Conservation (phyloP, 2,329 filamentous ascomycete species). For the Camillea tinctor region DNA sequence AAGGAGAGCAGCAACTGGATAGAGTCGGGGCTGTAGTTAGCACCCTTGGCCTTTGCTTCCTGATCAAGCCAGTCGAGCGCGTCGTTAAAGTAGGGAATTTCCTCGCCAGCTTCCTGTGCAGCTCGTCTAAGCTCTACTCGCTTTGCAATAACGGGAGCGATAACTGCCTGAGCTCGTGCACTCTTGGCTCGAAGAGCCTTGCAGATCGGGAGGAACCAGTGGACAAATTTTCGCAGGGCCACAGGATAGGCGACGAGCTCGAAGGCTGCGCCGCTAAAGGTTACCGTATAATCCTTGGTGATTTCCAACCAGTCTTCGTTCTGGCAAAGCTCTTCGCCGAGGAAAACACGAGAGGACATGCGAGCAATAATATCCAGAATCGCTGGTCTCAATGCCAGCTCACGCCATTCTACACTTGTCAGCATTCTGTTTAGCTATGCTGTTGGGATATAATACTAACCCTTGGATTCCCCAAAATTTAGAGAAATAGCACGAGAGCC, state of each 20-base stretch:
- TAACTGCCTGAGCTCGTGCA: constrained; percentile 24
- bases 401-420: constrained; percentile 37
- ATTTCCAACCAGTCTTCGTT: constrained; percentile 43
- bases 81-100: constrained; percentile 29
- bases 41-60: constrained; percentile 26
- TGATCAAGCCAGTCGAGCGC: constrained; percentile 40
- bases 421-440: not conserved
- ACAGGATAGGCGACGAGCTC: constrained; percentile 38
- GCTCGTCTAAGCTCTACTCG: constrained; percentile 15
- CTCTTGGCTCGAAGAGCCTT: constrained; percentile 30
- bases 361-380: constrained; percentile 41
- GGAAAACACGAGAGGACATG: constrained; percentile 45
- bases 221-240: constrained; percentile 37
- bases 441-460: constrained; percentile 4
- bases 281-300: constrained; percentile 37
- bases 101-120: constrained; percentile 12
- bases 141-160: constrained; percentile 21
- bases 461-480: constrained; percentile 12
- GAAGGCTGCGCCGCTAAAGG: constrained; percentile 30
- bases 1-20: constrained; percentile 31
- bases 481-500: constrained; percentile 4
- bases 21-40: constrained; percentile 25
- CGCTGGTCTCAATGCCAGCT: constrained; percentile 30
- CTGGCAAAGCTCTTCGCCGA: constrained; percentile 42
- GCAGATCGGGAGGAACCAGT: constrained; percentile 42